Percentiles rank a stretch among this genome's conserved stretches.
Evolutionary conservation across 805 yeast species (phyloP).

Genomic region (Candida schatavii): DNA sequence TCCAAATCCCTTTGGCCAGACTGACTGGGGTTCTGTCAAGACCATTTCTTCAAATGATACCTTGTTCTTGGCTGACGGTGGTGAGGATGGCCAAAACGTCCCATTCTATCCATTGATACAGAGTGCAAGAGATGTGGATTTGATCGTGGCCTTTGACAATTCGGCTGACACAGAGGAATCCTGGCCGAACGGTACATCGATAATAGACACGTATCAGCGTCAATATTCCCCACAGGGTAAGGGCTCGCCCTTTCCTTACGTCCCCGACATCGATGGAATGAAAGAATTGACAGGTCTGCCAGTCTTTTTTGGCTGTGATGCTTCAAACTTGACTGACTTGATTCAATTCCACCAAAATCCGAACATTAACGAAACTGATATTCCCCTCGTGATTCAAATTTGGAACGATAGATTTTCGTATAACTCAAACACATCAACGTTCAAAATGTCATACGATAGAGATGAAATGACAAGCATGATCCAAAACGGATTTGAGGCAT

Average conservation of each 20-base stretch:
- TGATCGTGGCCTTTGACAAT: slow-evolving; percentile 38
- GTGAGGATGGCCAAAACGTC: slow-evolving; percentile 38
- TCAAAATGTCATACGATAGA: slow-evolving; percentile 58
- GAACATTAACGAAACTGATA: slow-evolving; percentile 34
- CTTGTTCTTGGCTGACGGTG: slow-evolving; percentile 39
- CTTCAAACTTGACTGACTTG: slow-evolving; percentile 56
- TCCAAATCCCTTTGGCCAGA: slow-evolving; percentile 63
- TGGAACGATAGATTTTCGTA: slow-evolving; percentile 70
- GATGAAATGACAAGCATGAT: slow-evolving; percentile 59
- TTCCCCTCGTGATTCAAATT: slow-evolving; percentile 75
- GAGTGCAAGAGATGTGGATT: slow-evolving; percentile 29
- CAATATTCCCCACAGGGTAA: slow-evolving; percentile 44
- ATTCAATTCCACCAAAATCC: slow-evolving; percentile 11
- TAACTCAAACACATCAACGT: slow-evolving; percentile 71
- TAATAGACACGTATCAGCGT: slow-evolving; percentile 30
- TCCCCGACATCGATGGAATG: slow-evolving; percentile 68
- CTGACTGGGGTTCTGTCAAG: slow-evolving; percentile 26
- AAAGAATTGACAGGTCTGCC: slow-evolving; percentile 63
- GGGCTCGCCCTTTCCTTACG: slow-evolving; percentile 72
- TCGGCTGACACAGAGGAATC: slow-evolving; percentile 29
- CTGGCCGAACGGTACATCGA: slow-evolving; percentile 41
- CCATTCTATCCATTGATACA: slow-evolving; percentile 40
- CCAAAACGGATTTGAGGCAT: slow-evolving; percentile 70
- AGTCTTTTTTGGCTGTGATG: slow-evolving; percentile 80
- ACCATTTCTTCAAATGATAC: slow-evolving; percentile 20